Percentiles rank a stretch among this genome's conserved stretches.
These are phyloP conservation scores for Tolypocladium capitatum DNA, from an alignment of 2,329 filamentous ascomycete genomes.

Conservation along the genomic window DNA sequence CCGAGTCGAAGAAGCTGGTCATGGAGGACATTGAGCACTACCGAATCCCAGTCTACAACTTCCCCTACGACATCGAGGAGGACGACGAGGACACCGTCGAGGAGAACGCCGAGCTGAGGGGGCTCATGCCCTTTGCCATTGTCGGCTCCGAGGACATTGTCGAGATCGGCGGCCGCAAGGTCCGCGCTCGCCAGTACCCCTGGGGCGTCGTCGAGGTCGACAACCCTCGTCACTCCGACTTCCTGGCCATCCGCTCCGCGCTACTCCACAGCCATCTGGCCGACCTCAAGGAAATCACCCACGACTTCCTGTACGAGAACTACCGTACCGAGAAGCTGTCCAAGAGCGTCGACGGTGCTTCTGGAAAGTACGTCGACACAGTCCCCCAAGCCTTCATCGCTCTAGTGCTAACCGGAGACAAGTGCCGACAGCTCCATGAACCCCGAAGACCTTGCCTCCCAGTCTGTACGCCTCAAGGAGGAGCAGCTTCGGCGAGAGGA, in stretches of 20 bases:
- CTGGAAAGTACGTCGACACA: constrained; percentile 59
- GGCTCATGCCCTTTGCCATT: constrained; percentile 97
- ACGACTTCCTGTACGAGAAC: constrained; percentile 99
- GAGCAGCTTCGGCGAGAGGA: constrained; percentile 98
- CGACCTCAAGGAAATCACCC: constrained; percentile 98
- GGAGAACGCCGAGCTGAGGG: constrained; percentile 94
- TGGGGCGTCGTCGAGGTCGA: constrained; percentile 99
- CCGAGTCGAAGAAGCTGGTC: constrained; percentile 98
- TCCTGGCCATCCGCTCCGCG: constrained; percentile 91
- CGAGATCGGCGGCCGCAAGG: constrained; percentile 83
- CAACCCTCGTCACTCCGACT: constrained; percentile 97
- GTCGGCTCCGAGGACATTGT: constrained; percentile 93
- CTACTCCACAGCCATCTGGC: constrained; percentile 95
- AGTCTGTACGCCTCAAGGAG: constrained; percentile 98
- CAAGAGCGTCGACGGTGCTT: constrained; percentile 93
- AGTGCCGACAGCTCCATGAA: constrained; percentile 75
- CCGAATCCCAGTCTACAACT: constrained; percentile 99
- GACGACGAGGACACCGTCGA: constrained; percentile 98
- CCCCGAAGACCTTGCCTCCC: constrained; percentile 89
- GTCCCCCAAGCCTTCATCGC: neutral
- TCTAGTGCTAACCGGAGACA: constrained; percentile 16
- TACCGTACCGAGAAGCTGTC: constrained; percentile 99
- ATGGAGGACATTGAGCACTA: constrained; percentile 99
- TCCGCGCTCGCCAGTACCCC: constrained; percentile 92
- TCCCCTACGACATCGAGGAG: constrained; percentile 98